phyloP scores from a whole-genome alignment of 106 monocot species.

The Dendrobium nobile region DNA sequence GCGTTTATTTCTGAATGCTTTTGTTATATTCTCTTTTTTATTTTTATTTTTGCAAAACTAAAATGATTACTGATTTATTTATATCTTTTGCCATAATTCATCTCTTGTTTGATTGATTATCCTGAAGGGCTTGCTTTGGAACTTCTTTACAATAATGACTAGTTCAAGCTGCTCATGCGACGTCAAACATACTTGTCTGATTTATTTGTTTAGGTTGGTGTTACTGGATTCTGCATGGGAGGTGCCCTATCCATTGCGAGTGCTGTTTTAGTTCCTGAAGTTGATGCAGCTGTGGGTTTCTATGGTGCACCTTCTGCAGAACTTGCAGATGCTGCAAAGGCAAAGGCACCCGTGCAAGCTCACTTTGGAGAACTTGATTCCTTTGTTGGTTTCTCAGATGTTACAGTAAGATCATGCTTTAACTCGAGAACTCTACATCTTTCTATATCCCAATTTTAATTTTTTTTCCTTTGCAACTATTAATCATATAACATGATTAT shows the following conservation, averaged over 20 bases:
- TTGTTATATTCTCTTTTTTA: too few relatives aligned
- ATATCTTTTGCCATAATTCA: too few relatives aligned
- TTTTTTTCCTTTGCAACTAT: not conserved
- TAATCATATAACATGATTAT: not conserved
- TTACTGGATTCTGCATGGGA: conserved; percentile 94
- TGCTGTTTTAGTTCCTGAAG: conserved; percentile 77
- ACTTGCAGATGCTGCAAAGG: conserved; percentile 74
- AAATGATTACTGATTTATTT: too few relatives aligned
- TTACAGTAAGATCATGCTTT: conserved; percentile 51
- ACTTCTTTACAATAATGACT: not conserved
- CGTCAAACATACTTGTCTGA: not conserved
- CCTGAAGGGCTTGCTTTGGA: not conserved
- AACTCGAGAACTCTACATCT: not conserved
- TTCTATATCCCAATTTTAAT: not conserved
- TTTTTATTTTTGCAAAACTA: too few relatives aligned
- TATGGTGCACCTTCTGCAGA: conserved; percentile 76
- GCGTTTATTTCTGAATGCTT: too few relatives aligned
- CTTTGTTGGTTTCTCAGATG: conserved; percentile 83
- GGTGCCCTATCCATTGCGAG: conserved; percentile 89
- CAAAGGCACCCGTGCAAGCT: conserved; percentile 83
- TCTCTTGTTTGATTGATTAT: not conserved
- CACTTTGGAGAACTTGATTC: conserved; percentile 89
- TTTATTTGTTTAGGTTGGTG: conserved; percentile 59
- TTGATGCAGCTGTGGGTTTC: conserved; percentile 88
- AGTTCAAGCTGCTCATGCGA: not conserved